These are phyloP conservation scores for Acacia concinna DNA, from an alignment of 331 rosid species.

Conservation along the genomic window DNA sequence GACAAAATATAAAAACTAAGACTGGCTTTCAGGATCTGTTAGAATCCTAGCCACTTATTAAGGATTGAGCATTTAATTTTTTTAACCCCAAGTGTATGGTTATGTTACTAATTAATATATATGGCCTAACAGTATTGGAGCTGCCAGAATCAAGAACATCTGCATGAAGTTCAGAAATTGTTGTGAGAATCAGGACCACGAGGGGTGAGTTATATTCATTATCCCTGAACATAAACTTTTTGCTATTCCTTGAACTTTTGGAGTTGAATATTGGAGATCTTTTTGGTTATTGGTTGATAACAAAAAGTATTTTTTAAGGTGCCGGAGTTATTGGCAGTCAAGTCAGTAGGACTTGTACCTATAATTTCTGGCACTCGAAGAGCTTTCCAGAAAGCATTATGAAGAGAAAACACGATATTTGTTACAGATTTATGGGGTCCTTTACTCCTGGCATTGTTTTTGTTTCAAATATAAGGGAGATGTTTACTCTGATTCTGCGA, in stretches of 20 bases:
- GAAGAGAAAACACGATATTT: not conserved
- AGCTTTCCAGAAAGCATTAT: not conserved
- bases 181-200: slow-evolving; percentile 64
- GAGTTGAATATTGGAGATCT: not conserved
- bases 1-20: not conserved
- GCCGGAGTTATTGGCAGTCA: not conserved
- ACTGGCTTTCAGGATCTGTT: not conserved
- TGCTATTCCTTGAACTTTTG: not conserved
- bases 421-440: not conserved
- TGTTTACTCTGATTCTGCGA: not conserved
- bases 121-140: slow-evolving; percentile 64
- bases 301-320: not conserved
- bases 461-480: not conserved
- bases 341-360: slow-evolving; percentile 5
- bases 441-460: not conserved
- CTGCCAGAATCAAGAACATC: slow-evolving; percentile 56
- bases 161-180: slow-evolving; percentile 56
- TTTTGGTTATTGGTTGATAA: not conserved
- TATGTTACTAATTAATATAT: slow-evolving; percentile 2
- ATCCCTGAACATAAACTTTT: slow-evolving; percentile 2
- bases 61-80: not conserved
- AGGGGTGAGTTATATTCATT: slow-evolving; percentile 57
- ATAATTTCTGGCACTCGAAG: slow-evolving; percentile 1
- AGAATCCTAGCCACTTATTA: not conserved
- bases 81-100: not conserved